Evolutionary conservation across 2,329 filamentous ascomycete genomes (phyloP).

Genomic region (Aspergillus quadrilineatus): DNA sequence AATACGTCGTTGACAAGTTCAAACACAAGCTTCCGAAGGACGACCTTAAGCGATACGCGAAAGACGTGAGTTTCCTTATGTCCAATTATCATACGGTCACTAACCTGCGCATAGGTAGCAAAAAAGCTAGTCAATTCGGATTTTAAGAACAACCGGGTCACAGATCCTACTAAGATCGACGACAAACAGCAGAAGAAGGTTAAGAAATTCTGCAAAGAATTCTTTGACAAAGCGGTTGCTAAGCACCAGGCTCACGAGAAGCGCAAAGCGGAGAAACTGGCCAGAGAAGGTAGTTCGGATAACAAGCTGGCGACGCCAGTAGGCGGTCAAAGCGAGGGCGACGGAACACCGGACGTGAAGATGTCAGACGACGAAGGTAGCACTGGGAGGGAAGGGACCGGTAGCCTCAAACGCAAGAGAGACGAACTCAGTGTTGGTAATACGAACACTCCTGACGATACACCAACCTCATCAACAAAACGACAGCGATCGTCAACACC

Average conservation of each 20-base stretch:
- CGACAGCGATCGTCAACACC: constrained; percentile 51
- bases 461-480: constrained; percentile 54
- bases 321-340: constrained; percentile 21
- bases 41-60: constrained; percentile 63
- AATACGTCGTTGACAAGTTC: constrained; percentile 82
- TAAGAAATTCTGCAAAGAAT: constrained; percentile 79
- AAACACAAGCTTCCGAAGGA: constrained; percentile 83
- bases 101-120: constrained; percentile 55
- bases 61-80: constrained; percentile 52
- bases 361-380: constrained; percentile 43
- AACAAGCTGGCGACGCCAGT: constrained; percentile 26
- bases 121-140: constrained; percentile 91
- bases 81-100: constrained; percentile 43
- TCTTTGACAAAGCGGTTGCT: constrained; percentile 78
- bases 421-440: constrained; percentile 40
- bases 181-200: constrained; percentile 79
- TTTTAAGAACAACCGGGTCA: constrained; percentile 84
- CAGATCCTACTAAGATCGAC: constrained; percentile 73
- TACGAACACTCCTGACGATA: constrained; percentile 31
- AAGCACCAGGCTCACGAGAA: constrained; percentile 72
- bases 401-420: constrained; percentile 63
- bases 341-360: constrained; percentile 32
- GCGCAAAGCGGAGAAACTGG: constrained; percentile 55
- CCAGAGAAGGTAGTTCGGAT: constrained; percentile 23
- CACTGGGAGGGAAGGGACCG: constrained; percentile 5